Base-by-base conservation (phyloP, 73 alveolate species). In the Paraurostyla sp. region DNA sequence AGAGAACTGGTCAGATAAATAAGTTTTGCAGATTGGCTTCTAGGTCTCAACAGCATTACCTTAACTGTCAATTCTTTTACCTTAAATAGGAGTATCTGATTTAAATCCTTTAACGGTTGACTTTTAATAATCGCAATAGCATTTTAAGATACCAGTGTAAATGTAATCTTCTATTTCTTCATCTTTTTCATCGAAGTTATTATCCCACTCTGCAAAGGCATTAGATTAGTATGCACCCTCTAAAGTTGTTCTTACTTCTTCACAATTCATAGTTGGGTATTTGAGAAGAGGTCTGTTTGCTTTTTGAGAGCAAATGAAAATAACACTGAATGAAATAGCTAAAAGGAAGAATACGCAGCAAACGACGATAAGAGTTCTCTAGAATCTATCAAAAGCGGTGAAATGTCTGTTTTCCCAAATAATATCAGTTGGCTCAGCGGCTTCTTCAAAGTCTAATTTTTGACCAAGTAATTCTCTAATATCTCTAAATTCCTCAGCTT, bases 371-470 rank as follows among this genome's bases (percentile, higher is more conserved):
- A 25, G 25, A 7, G 71, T 23, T n/a, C 71, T 20, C 71, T 75
- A 20, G 49, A 75, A 33, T 23, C 69, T 23, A 1, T 40, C 46
- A 20, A 38, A 75, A 16, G 57, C 16, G 71, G 73, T 43, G 51
- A 75, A 43, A 54, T 75, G 87, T 49, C 87, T 75, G 71, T 75
- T 75, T 42, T 88, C 94, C 94, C 94, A 88, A 57, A 88, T 76
- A 18, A 88, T 80, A 56, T 88, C 87, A 23, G 89, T 49, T 29
- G 94, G 94, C 46, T 88, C 94, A 27, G 94, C 69, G 20, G 92
- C 88, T 25, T n/a, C 49, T n/a, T 22, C 42, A 38, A 89, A 49
- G 20, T 48, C 30, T 22, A 80, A 9, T 7, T 54, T n/a, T 32
- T 89, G 60, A 0, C 60, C 85, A 0, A 83, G 76, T 65, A 57